A percentile compares a stretch with the other conserved stretches of the same genome.
phyloP scores from a whole-genome alignment of 2,329 filamentous ascomycete genomes.

The Aquanectria penicillioides region DNA sequence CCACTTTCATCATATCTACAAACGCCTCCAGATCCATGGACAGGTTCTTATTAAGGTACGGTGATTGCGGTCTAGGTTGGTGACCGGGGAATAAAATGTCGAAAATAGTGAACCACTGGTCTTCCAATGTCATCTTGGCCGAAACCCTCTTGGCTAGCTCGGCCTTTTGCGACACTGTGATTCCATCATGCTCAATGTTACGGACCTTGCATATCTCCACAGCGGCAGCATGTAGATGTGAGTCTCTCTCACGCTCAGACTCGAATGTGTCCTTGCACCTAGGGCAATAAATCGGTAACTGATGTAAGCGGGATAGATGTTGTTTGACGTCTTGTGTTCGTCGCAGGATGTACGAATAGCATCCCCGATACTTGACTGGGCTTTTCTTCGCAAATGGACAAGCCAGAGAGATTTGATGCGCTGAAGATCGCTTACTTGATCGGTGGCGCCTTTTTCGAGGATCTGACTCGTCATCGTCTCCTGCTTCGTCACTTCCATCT shows the following conservation, averaged over 20 bases:
- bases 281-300: background rate
- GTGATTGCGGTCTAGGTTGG: background rate
- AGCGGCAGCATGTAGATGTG: background rate
- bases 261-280: background rate
- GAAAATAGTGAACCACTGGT: background rate
- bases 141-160: background rate
- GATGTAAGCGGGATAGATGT: background rate
- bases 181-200: background rate
- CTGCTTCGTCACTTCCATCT: background rate
- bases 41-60: background rate
- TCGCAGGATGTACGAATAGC: background rate
- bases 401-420: background rate
- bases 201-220: background rate
- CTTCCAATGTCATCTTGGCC: background rate
- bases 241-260: background rate
- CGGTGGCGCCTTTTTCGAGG: background rate
- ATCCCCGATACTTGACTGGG: background rate
- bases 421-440: background rate
- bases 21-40: background rate
- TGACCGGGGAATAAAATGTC: background rate
- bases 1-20: background rate
- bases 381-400: background rate
- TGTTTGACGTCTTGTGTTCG: background rate
- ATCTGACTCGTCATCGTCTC: background rate
- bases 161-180: background rate